Percentiles rank a stretch among this genome's conserved stretches.
phyloP scores from a whole-genome alignment of 1,284 basidiomycete genomes.

The Fomes fomentarius region DNA sequence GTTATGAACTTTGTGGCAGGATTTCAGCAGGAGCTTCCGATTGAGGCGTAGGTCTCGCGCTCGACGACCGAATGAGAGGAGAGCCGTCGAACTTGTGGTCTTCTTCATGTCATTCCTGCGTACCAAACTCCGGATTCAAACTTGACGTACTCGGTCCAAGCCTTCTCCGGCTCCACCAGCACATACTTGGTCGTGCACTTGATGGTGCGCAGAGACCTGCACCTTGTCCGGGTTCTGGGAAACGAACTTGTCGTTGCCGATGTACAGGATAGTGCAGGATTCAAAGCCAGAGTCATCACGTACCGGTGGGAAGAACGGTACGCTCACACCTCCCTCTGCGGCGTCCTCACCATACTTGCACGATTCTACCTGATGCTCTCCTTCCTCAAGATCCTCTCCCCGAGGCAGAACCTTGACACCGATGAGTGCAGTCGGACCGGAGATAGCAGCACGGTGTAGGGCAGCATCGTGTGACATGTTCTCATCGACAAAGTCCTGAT shows the following conservation, averaged over 20 bases:
- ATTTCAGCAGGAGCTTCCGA: slow-evolving; percentile 8
- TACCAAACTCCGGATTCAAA: slow-evolving; percentile 19
- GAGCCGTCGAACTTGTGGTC: slow-evolving; percentile 8
- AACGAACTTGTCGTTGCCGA: no score
- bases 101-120: slow-evolving; percentile 13
- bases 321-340: slow-evolving; percentile 6
- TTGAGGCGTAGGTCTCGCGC: slow-evolving; percentile 5
- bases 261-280: no score
- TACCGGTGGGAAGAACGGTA: slow-evolving; percentile 20
- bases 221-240: no score
- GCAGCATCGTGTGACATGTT: slow-evolving; percentile 27
- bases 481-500: slow-evolving; percentile 11
- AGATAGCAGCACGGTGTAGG: slow-evolving; percentile 23
- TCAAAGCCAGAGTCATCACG: slow-evolving; percentile 30
- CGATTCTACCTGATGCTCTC: slow-evolving; percentile 10
- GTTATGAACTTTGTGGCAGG: slow-evolving; percentile 9
- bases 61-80: slow-evolving; percentile 9
- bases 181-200: no score
- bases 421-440: slow-evolving; percentile 25
- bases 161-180: no score
- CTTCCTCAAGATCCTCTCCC: neutral
- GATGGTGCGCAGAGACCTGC: no score
- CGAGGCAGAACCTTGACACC: slow-evolving; percentile 23
- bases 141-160: no score
- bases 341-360: slow-evolving; percentile 23